Conservation (phyloP, 495 filamentous ascomycete species). For the Gamarada debralockiae region DNA sequence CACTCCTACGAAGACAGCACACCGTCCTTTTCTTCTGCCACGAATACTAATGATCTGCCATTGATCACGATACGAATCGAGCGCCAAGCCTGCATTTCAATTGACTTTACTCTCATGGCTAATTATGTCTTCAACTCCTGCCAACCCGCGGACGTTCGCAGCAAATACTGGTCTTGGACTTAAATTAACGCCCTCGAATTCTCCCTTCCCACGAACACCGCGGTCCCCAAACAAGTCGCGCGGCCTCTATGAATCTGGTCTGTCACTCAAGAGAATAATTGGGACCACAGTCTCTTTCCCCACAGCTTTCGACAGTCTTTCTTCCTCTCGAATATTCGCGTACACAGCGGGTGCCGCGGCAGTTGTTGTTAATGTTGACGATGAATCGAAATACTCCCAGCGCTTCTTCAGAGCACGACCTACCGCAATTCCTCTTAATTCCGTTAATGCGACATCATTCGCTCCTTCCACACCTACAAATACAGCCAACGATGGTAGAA, state of each 20-base stretch:
- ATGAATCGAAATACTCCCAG: conserved; percentile 67
- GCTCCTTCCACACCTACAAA: conserved; percentile 61
- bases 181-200: conserved; percentile 78
- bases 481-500: conserved; percentile 57
- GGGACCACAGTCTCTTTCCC: conserved; percentile 82
- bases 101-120: conserved; percentile 40
- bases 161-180: conserved; percentile 42
- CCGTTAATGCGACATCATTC: conserved; percentile 31
- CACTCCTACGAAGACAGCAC: neutral
- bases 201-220: conserved; percentile 59
- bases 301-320: conserved; percentile 80
- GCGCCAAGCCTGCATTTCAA: conserved; percentile 1
- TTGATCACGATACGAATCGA: conserved; percentile 1
- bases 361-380: conserved; percentile 78
- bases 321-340: conserved; percentile 68
- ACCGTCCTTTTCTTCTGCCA: neutral
- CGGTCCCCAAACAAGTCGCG: conserved; percentile 58
- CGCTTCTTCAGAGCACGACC: conserved; percentile 89
- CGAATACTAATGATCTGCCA: conserved; percentile 1
- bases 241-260: conserved; percentile 40
- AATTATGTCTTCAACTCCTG: conserved; percentile 55
- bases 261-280: conserved; percentile 79
- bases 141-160: conserved; percentile 40
- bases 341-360: conserved; percentile 92
- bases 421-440: conserved; percentile 58